A percentile compares a stretch with the other conserved stretches of the same genome.
Evolutionary conservation across 139 green algal species (phyloP).

Genomic region (Volvox reticuliferus): DNA sequence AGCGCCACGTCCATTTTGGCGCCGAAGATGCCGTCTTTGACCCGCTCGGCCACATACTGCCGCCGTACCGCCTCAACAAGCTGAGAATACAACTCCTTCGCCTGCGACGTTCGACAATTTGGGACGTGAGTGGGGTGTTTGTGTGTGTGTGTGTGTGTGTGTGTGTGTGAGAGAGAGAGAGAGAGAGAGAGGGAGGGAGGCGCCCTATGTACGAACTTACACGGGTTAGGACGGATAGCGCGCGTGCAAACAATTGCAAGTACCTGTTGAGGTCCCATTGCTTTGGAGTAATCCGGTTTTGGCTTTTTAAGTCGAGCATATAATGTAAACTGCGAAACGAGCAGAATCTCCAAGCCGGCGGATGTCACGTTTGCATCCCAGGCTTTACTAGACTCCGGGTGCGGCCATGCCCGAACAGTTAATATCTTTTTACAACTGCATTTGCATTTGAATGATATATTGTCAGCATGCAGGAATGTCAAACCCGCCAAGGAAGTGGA

Average conservation of each 20-base stretch:
- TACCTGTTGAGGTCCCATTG: constrained; percentile 45
- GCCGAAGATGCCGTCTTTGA: constrained; percentile 65
- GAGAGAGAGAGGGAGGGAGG: too few relatives aligned
- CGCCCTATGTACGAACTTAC: too few relatives aligned
- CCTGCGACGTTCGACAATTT: neutral
- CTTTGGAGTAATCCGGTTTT: constrained; percentile 56
- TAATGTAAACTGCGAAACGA: constrained; percentile 42
- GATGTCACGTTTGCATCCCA: constrained; percentile 12
- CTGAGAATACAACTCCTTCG: constrained; percentile 44
- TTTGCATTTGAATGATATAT: neutral
- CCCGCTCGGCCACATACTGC: constrained; percentile 46
- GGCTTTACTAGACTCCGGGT: neutral
- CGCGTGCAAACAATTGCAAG: too few relatives aligned
- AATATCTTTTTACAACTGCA: constrained; percentile 60
- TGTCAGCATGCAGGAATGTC: neutral
- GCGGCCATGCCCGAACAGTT: constrained; percentile 41
- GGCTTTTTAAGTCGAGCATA: constrained; percentile 56
- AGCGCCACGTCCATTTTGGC: constrained; percentile 63
- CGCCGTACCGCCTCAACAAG: constrained; percentile 47
- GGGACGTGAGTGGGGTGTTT: too few relatives aligned
- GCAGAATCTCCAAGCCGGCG: neutral
- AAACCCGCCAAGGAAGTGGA: neutral
- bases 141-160: too few relatives aligned
- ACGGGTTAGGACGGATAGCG: too few relatives aligned
- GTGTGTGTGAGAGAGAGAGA: too few relatives aligned